Evolutionary conservation across 139 green algal genomes (phyloP).

Genomic region (Yamagishiella unicocca): DNA sequence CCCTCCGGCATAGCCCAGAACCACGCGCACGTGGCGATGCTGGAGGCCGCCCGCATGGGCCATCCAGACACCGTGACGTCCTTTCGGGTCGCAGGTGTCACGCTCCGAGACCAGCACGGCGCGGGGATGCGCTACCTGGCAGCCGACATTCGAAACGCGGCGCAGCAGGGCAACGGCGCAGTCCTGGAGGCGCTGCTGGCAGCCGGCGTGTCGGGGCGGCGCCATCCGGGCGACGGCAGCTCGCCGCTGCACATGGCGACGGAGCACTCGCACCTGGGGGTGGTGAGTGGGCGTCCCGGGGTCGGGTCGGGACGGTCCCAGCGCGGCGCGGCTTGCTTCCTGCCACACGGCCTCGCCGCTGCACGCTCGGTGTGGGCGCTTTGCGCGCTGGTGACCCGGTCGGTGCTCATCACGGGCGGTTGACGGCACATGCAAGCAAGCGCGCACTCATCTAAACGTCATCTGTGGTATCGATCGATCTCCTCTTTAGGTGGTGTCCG

Average conservation of each 20-base stretch:
- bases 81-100: background rate
- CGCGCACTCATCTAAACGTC: background rate
- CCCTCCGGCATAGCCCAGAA: background rate
- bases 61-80: background rate
- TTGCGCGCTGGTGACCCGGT: no score
- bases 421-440: background rate
- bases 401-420: no score
- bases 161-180: background rate
- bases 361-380: no score
- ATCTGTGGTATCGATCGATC: background rate
- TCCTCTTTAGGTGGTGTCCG: background rate
- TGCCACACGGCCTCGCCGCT: no score
- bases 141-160: background rate
- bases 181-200: slow-evolving; percentile 23
- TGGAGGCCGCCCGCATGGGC: slow-evolving; percentile 37
- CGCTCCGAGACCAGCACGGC: background rate
- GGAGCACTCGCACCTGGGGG: slow-evolving; percentile 3
- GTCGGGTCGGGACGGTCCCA: no score
- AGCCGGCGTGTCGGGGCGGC: background rate
- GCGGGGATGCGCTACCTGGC: background rate
- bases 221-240: background rate
- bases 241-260: slow-evolving; percentile 6
- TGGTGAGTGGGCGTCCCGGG: background rate
- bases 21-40: slow-evolving; percentile 1
- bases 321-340: no score